A percentile compares a stretch with the other conserved stretches of the same genome.
Conservation (phyloP, 2,329 filamentous ascomycete genomes). For the Monilinia polystroma region DNA sequence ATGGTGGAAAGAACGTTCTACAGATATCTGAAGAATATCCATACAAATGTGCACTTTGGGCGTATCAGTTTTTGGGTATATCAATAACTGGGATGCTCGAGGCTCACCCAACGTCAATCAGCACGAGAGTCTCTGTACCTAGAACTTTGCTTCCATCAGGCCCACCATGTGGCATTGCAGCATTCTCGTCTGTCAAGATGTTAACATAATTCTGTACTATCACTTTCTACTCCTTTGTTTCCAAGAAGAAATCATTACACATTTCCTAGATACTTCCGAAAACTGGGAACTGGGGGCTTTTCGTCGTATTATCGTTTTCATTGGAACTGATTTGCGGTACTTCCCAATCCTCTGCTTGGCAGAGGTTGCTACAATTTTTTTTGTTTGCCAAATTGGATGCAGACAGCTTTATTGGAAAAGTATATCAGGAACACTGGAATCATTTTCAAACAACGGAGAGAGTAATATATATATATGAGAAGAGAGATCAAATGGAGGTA, state of each 20-base stretch:
- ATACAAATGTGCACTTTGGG: constrained; percentile 53
- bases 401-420: background rate
- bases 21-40: constrained; percentile 65
- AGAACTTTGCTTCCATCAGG: constrained; percentile 49
- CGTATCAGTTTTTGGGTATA: constrained; percentile 11
- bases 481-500: background rate
- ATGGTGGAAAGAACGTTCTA: constrained; percentile 56
- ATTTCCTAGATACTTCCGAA: background rate
- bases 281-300: too few relatives aligned
- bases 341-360: background rate
- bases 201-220: constrained; percentile 20
- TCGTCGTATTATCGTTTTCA: background rate
- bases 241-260: background rate
- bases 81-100: background rate
- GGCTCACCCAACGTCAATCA: constrained; percentile 57
- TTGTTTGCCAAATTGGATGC: too few relatives aligned
- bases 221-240: background rate
- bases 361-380: background rate
- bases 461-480: background rate
- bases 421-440: background rate
- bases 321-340: background rate
- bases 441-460: background rate
- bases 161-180: constrained; percentile 44
- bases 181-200: constrained; percentile 40
- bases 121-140: constrained; percentile 54